Base-by-base conservation (phyloP, 2,329 filamentous ascomycete species). In the Xylariaceae sp. region DNA sequence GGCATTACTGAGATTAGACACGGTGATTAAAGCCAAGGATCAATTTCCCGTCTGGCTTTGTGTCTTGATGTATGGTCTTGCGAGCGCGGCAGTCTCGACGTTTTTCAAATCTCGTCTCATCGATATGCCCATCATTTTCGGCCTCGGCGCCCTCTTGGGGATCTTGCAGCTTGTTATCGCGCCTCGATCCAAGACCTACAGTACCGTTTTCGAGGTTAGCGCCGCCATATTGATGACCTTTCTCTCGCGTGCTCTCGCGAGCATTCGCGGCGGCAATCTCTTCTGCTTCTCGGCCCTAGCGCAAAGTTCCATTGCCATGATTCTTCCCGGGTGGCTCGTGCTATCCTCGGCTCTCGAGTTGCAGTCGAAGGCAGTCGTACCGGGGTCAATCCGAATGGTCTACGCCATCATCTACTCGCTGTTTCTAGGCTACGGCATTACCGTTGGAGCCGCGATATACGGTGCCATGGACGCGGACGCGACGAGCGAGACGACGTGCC, bases 91-190 rank as follows among this genome's bases (percentile, higher is more conserved):
- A 6, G 90, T 95, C 1, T 90, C 89, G 0, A 90, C 90, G 0
- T 95, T 95, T 2, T 96, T 95, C 67, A 78, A 86, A 53, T 89
- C 89, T 2, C 83, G 90, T 2, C 84, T 87, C 41, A 88, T 93
- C 65, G 91, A 96, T 69, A 76, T 95, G 56, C 90, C 90, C 0
- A 81, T 93, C 23, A 86, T 87, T 19, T 95, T 95, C 70, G 53
- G 91, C 0, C 80, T 96, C 0, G 91, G 91, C 1, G 87, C 84
- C 66, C 76, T 93, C 18, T 80, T 96, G 0, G 91, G 90, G 1
- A 74, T 87, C 51, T 76, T 95, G 47, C 89, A 93, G 65, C 81
- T 93, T 7, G 81, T 90, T 23, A 75, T 91, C 3, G 87, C 89
- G 0, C 89, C 90, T 0, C 82, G 80, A n/a, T 93, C 90, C n/a